These are phyloP conservation scores for Ophiocordyceps camponoti-rufipedis DNA, from an alignment of 2,329 filamentous ascomycete species.

Conservation along the genomic window DNA sequence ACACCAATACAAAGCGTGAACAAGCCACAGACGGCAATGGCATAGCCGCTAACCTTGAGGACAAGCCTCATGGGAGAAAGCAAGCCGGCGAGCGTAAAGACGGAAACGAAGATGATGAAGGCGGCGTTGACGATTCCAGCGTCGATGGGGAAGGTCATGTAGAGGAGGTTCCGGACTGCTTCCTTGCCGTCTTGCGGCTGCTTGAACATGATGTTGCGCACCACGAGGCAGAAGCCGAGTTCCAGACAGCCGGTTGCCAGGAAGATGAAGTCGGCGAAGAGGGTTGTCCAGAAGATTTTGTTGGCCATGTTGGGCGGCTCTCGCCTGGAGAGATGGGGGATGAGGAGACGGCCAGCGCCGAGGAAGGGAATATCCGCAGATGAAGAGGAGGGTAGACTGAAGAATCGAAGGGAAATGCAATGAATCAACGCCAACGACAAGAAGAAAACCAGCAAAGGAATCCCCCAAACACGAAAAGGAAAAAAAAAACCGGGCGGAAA, in stretches of 20 bases:
- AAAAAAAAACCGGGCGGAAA: not conserved
- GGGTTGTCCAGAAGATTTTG: conserved; percentile 32
- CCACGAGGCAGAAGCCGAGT: conserved; percentile 35
- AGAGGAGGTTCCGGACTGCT: conserved; percentile 32
- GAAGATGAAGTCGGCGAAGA: conserved; percentile 31
- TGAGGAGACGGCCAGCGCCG: too few species aligned
- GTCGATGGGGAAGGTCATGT: conserved; percentile 35
- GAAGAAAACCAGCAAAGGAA: too few species aligned
- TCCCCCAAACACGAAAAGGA: too few species aligned
- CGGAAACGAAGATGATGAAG: conserved; percentile 53
- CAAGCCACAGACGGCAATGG: conserved; percentile 40
- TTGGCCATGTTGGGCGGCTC: conserved; percentile 25
- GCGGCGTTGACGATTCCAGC: conserved; percentile 56
- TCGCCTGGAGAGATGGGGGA: not conserved
- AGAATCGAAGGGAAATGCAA: too few species aligned
- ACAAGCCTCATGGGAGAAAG: conserved; percentile 47
- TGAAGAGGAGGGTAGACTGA: too few species aligned
- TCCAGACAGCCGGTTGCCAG: conserved; percentile 33
- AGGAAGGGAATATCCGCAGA: too few species aligned
- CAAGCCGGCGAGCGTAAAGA: conserved; percentile 53
- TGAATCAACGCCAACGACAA: too few species aligned
- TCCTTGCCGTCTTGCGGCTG: conserved; percentile 24
- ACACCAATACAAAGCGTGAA: conserved; percentile 50
- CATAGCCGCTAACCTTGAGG: conserved; percentile 51
- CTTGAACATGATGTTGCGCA: conserved; percentile 25